Conservation (phyloP, 1,284 basidiomycete species). For the Pascua guehoae region DNA sequence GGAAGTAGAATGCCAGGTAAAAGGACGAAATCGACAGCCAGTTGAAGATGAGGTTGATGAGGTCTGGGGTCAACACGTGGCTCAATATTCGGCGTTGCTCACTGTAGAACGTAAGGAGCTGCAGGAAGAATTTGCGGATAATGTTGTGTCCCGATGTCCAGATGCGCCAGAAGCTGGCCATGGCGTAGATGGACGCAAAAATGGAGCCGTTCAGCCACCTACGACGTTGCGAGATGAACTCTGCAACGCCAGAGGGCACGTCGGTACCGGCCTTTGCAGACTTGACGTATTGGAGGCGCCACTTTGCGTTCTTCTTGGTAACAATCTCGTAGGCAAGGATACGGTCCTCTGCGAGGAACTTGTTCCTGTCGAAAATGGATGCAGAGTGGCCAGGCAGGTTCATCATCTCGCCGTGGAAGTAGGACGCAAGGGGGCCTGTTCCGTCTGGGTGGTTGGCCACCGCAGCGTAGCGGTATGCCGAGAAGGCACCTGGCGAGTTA, state of each 20-base stretch:
- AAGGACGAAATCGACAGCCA: slow-evolving; percentile 71
- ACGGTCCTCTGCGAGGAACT: slow-evolving; percentile 70
- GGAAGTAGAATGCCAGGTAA: slow-evolving; percentile 49
- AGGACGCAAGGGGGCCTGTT: slow-evolving; percentile 79
- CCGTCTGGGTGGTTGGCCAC: slow-evolving; percentile 75
- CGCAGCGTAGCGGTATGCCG: slow-evolving; percentile 83
- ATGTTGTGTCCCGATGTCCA: slow-evolving; percentile 87
- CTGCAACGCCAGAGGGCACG: slow-evolving; percentile 68
- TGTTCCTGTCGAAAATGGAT: slow-evolving; percentile 64
- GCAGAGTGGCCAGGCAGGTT: slow-evolving; percentile 50
- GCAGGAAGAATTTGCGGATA: slow-evolving; percentile 76
- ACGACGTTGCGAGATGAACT: slow-evolving; percentile 86
- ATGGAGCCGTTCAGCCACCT: slow-evolving; percentile 77
- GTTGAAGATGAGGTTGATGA: slow-evolving; percentile 43
- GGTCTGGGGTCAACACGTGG: background rate
- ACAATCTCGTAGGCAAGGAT: slow-evolving; percentile 47
- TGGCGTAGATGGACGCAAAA: slow-evolving; percentile 74
- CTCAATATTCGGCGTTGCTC: slow-evolving; percentile 5
- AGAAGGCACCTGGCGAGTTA: slow-evolving; percentile 66
- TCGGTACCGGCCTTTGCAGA: slow-evolving; percentile 84
- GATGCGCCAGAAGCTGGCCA: slow-evolving; percentile 76
- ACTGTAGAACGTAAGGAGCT: slow-evolving; percentile 53
- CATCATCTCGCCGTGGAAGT: slow-evolving; percentile 89
- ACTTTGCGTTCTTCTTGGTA: slow-evolving; percentile 43
- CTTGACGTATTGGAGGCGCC: slow-evolving; percentile 83